phyloP scores from a whole-genome alignment of 169 alveolate genomes.

The Cryptosporidium tyzzeri region DNA sequence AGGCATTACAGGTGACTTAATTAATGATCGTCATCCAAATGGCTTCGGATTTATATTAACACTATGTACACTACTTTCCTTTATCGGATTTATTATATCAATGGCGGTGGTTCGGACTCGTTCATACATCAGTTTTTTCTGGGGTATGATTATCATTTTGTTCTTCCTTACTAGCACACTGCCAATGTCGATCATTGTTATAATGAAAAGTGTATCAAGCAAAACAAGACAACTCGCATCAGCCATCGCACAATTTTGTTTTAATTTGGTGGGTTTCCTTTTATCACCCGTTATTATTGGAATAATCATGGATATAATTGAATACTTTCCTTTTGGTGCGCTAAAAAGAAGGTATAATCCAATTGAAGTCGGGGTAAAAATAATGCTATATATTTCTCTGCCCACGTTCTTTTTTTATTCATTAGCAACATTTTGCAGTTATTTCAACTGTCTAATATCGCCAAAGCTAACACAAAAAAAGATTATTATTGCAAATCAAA shows the following conservation, averaged over 20 bases:
- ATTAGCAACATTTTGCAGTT: constrained; percentile 41
- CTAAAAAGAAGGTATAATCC: constrained; percentile 63
- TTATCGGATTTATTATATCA: constrained; percentile 41
- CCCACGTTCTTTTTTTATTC: constrained; percentile 65
- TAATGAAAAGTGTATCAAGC: constrained; percentile 52
- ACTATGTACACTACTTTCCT: constrained; percentile 18
- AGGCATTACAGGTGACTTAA: constrained; percentile 56
- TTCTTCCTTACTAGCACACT: constrained; percentile 68
- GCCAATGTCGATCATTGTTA: constrained; percentile 64
- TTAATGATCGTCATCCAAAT: constrained; percentile 44
- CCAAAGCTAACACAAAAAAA: constrained; percentile 43
- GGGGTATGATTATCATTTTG: constrained; percentile 40
- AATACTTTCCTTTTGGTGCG: constrained; percentile 71
- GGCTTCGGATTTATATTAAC: constrained; percentile 63
- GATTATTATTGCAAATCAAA: constrained; percentile 57
- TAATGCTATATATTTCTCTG: constrained; percentile 30
- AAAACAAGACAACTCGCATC: constrained; percentile 53
- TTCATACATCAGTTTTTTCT: constrained; percentile 38
- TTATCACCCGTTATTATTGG: constrained; percentile 66
- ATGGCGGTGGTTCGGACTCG: constrained; percentile 10
- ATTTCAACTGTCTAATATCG: constrained; percentile 34
- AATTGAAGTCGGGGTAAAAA: constrained; percentile 34
- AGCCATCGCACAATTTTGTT: constrained; percentile 68
- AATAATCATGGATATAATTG: constrained; percentile 64
- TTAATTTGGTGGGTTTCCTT: constrained; percentile 57